These are phyloP conservation scores for Misopates orontium DNA, from an alignment of 257 asterid species.

Conservation along the genomic window DNA sequence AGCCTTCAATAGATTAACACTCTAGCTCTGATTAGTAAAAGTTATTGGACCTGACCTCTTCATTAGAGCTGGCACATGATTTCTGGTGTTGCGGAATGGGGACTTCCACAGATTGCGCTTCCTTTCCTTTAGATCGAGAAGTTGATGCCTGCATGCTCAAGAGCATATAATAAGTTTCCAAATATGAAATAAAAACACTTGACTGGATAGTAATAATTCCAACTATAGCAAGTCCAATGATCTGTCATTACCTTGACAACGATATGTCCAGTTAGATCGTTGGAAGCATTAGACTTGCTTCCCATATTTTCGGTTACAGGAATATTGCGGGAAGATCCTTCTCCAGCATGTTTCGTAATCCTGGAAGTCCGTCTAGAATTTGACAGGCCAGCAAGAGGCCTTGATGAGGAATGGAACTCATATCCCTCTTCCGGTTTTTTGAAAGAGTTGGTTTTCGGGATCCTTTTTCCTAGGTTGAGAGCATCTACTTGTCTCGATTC, in stretches of 20 bases:
- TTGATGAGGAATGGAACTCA: background rate
- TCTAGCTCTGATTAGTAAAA: background rate
- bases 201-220: background rate
- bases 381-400: background rate
- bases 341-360: background rate
- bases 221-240: background rate
- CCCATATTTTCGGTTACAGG: background rate
- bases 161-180: background rate
- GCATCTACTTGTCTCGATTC: conserved; percentile 19
- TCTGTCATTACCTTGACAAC: conserved; percentile 21
- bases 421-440: conserved; percentile 29
- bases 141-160: conserved; percentile 14
- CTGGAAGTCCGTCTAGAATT: background rate
- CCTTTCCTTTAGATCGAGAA: conserved; percentile 12
- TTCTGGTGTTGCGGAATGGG: no score
- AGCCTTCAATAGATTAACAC: background rate
- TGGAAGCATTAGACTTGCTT: background rate
- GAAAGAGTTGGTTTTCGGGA: conserved; percentile 22
- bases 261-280: conserved; percentile 12
- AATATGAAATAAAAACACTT: background rate
- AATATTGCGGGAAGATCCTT: background rate
- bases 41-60: background rate
- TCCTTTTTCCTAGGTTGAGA: conserved; percentile 19
- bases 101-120: no score
- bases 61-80: no score